These are phyloP conservation scores for Clarireedia paspali DNA, from an alignment of 2,329 filamentous ascomycete species.

Conservation along the genomic window DNA sequence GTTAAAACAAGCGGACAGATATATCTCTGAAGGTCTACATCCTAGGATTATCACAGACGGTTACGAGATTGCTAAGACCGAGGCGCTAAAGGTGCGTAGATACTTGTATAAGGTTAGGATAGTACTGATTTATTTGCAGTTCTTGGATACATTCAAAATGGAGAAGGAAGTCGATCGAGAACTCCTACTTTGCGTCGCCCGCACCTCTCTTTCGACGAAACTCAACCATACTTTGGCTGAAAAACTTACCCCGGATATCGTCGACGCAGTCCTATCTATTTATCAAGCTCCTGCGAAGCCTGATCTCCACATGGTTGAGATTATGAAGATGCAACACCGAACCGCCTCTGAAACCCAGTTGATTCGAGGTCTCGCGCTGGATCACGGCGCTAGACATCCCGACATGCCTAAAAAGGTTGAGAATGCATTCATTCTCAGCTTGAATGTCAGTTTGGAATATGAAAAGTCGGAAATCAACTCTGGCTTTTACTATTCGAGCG, in stretches of 20 bases:
- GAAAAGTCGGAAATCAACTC: constrained; percentile 99
- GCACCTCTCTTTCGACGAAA: constrained; percentile 93
- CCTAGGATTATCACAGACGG: constrained; percentile 95
- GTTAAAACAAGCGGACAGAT: constrained; percentile 92
- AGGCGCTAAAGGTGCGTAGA: constrained; percentile 67
- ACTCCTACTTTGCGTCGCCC: constrained; percentile 83
- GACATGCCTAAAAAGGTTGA: constrained; percentile 97
- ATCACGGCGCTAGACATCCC: constrained; percentile 92
- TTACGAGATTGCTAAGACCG: constrained; percentile 92
- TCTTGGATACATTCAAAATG: constrained; percentile 91
- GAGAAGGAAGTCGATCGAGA: constrained; percentile 84
- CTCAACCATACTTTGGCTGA: constrained; percentile 82
- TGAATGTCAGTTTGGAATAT: constrained; percentile 96
- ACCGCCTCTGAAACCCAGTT: constrained; percentile 93
- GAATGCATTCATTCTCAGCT: constrained; percentile 88
- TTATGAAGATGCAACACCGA: constrained; percentile 99
- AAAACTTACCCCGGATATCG: constrained; percentile 88
- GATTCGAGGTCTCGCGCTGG: constrained; percentile 84
- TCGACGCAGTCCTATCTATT: constrained; percentile 92
- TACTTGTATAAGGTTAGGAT: neutral
- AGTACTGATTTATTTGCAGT: constrained; percentile 42
- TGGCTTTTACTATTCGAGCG: constrained; percentile 95
- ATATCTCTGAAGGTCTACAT: constrained; percentile 94
- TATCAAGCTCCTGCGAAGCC: constrained; percentile 85
- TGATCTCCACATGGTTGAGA: constrained; percentile 98